These are phyloP conservation scores for Ilyonectria mors-panacis DNA, from an alignment of 2,329 filamentous ascomycete genomes.

Conservation along the genomic window DNA sequence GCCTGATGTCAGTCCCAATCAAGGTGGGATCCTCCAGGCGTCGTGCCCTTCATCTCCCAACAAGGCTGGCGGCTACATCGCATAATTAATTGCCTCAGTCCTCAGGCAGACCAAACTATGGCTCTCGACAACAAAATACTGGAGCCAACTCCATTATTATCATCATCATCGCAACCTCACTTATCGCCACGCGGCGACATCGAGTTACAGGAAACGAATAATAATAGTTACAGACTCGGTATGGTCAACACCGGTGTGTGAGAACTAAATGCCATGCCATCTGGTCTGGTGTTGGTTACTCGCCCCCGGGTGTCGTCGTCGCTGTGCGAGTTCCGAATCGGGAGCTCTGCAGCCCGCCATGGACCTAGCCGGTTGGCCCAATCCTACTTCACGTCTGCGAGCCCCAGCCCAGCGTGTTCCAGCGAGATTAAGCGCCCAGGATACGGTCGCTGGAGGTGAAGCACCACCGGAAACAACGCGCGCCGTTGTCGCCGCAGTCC, in stretches of 20 bases:
- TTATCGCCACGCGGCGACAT: constrained; percentile 30
- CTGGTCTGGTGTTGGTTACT: constrained; percentile 22
- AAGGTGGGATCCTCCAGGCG: constrained; percentile 25
- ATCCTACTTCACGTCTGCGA: constrained; percentile 44
- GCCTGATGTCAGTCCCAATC: constrained; percentile 15
- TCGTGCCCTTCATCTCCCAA: constrained; percentile 15
- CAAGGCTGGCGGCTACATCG: constrained; percentile 13
- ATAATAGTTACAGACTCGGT: constrained; percentile 23
- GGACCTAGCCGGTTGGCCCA: constrained; percentile 43
- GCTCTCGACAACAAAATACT: constrained; percentile 3
- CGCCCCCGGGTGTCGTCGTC: constrained; percentile 16
- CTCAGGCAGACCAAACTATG: background rate
- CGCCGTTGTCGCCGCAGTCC: constrained; percentile 1
- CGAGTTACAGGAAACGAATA: constrained; percentile 27
- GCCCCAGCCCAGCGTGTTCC: constrained; percentile 38
- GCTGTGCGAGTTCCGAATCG: constrained; percentile 42
- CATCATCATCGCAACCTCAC: constrained; percentile 5
- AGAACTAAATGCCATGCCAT: constrained; percentile 18
- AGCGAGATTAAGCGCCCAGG: constrained; percentile 45
- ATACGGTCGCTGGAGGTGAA: constrained; percentile 28
- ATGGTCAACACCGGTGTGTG: constrained; percentile 29
- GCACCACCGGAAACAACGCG: constrained; percentile 24
- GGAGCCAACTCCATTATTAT: constrained; percentile 13
- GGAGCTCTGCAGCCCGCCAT: constrained; percentile 43
- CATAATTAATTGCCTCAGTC: constrained; percentile 31